Evolutionary conservation across 225 moss, liverwort and hornwort species (phyloP).

Genomic region (Physcomitrium patens): DNA sequence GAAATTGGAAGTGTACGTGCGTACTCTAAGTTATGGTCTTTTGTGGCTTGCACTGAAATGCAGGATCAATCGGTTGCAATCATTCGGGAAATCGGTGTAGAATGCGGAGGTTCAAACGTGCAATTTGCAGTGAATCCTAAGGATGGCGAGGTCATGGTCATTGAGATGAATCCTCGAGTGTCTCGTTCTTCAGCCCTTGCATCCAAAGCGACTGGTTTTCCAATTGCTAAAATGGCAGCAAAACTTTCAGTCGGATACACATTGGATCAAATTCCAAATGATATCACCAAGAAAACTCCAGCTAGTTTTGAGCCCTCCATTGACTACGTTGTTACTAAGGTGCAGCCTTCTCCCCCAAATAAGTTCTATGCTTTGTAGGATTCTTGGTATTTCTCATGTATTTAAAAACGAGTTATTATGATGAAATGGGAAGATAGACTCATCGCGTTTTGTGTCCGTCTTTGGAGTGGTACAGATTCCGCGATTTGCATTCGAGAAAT

Average conservation of each 20-base stretch:
- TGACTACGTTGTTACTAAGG: slow-evolving; percentile 99
- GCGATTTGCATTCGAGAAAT: slow-evolving; percentile 97
- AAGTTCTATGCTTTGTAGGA: slow-evolving; percentile 1
- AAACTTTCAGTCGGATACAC: slow-evolving; percentile 96
- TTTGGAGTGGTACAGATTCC: slow-evolving; percentile 71
- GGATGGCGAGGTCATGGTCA: slow-evolving; percentile 97
- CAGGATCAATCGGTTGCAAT: slow-evolving; percentile 94
- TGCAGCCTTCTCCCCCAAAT: slow-evolving; percentile 31
- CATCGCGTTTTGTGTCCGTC: slow-evolving; percentile 12
- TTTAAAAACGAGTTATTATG: background rate
- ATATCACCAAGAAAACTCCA: slow-evolving; percentile 93
- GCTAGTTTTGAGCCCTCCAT: slow-evolving; percentile 99
- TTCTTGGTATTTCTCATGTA: background rate
- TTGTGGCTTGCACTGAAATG: background rate
- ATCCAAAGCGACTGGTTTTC: slow-evolving; percentile 97
- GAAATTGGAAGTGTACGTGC: slow-evolving; percentile 21
- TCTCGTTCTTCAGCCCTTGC: slow-evolving; percentile 98
- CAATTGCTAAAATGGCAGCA: slow-evolving; percentile 99
- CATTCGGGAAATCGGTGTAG: slow-evolving; percentile 95
- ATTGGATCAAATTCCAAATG: slow-evolving; percentile 94
- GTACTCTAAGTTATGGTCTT: slow-evolving; percentile 10
- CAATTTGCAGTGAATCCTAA: slow-evolving; percentile 95
- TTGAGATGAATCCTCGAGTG: slow-evolving; percentile 99
- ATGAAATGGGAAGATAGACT: slow-evolving; percentile 19
- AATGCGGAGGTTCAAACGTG: slow-evolving; percentile 97